phyloP scores from a whole-genome alignment of 2,329 filamentous ascomycete species.

The Capronia americana region DNA sequence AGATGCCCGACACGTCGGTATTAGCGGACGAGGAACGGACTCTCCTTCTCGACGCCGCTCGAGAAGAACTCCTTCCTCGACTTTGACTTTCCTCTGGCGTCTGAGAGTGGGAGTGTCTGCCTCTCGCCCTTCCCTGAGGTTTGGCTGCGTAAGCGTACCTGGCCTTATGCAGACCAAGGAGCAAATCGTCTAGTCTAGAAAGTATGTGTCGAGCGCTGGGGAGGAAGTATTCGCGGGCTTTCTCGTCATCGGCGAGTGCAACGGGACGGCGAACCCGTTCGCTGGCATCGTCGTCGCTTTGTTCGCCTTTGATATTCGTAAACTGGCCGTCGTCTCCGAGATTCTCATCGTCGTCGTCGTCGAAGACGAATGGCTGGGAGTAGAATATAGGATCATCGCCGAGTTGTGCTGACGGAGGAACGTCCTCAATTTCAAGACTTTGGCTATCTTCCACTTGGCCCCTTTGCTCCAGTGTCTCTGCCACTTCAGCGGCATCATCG shows the following conservation, averaged over 20 bases:
- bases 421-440: conserved; percentile 6
- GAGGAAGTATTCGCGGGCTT: conserved; percentile 67
- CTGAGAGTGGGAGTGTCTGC: conserved; percentile 10
- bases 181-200: conserved; percentile 69
- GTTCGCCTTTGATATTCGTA: conserved; percentile 35
- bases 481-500: conserved; percentile 9
- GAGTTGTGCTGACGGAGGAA: conserved; percentile 2
- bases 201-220: conserved; percentile 76
- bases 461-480: conserved; percentile 7
- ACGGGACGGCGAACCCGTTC: conserved; percentile 51
- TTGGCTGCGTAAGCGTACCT: conserved; percentile 58
- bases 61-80: conserved; percentile 17
- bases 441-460: neutral
- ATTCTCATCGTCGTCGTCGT: conserved; percentile 26
- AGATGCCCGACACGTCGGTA: conserved; percentile 19
- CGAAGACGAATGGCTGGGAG: conserved; percentile 23
- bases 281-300: conserved; percentile 31
- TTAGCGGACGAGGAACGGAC: conserved; percentile 19
- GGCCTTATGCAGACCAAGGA: conserved; percentile 72
- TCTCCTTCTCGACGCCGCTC: conserved; percentile 3
- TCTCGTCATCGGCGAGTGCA: conserved; percentile 73
- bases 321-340: conserved; percentile 27
- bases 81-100: conserved; percentile 4
- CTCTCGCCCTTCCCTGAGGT: conserved; percentile 24
- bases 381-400: conserved; percentile 27